Conservation (phyloP, 768 basidiomycete genomes). For the Boletus pseudopeckii region DNA sequence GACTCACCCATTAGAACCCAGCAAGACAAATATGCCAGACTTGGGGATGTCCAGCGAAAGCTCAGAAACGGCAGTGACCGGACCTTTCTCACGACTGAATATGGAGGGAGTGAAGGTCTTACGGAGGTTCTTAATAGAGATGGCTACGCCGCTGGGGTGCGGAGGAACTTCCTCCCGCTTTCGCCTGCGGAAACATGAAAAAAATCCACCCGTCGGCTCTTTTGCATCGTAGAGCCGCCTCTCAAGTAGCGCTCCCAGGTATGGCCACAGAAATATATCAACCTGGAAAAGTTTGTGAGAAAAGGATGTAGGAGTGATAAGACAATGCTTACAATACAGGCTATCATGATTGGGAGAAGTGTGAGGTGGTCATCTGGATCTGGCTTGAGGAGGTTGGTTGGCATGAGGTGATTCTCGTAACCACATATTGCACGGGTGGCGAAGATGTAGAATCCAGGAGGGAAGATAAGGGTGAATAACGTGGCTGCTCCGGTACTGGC, state of each 20-base stretch:
- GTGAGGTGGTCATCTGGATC: slow-evolving; percentile 60
- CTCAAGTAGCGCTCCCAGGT: slow-evolving; percentile 58
- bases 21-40: slow-evolving; percentile 70
- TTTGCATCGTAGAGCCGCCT: slow-evolving; percentile 57
- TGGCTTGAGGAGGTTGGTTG: slow-evolving; percentile 50
- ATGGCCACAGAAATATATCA: slow-evolving; percentile 73
- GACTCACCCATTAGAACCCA: slow-evolving; percentile 65
- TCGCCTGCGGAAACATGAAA: slow-evolving; percentile 19
- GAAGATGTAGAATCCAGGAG: slow-evolving; percentile 74
- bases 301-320: background rate
- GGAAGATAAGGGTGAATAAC: slow-evolving; percentile 68
- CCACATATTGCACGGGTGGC: slow-evolving; percentile 64
- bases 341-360: slow-evolving; percentile 58
- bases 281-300: slow-evolving; percentile 40
- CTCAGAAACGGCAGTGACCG: slow-evolving; percentile 61
- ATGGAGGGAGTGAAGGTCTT: slow-evolving; percentile 55
- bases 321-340: slow-evolving; percentile 50
- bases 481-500: slow-evolving; percentile 47
- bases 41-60: slow-evolving; percentile 69
- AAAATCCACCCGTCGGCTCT: slow-evolving; percentile 31
- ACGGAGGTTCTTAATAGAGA: slow-evolving; percentile 57
- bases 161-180: slow-evolving; percentile 17
- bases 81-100: slow-evolving; percentile 44
- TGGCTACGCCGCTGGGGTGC: slow-evolving; percentile 44
- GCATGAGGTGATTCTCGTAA: slow-evolving; percentile 56